phyloP scores from a whole-genome alignment of 768 basidiomycete genomes.

The Lyophyllum shimeji region DNA sequence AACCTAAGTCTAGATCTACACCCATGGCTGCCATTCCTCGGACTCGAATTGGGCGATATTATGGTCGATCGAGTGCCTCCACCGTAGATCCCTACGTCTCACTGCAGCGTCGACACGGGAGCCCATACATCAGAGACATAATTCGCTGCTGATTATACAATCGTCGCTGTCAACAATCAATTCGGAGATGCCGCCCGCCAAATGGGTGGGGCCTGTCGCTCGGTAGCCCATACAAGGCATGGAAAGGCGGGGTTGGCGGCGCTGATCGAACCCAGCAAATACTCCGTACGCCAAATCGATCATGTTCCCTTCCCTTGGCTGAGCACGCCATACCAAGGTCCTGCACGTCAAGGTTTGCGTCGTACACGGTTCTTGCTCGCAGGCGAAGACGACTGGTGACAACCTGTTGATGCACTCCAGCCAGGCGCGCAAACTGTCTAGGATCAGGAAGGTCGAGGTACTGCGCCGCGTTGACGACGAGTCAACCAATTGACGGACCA shows the following conservation, averaged over 20 bases:
- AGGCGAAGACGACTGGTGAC: too few relatives aligned
- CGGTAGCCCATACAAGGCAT: background rate
- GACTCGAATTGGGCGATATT: background rate
- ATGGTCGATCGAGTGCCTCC: background rate
- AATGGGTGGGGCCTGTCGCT: background rate
- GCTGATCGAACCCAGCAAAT: background rate
- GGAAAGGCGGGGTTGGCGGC: background rate
- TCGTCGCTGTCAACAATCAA: background rate
- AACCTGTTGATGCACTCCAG: too few relatives aligned
- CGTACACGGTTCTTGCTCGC: background rate
- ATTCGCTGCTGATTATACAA: background rate
- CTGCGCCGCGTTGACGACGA: too few relatives aligned
- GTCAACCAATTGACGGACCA: too few relatives aligned
- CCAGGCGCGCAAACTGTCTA: too few relatives aligned
- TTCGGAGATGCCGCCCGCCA: background rate
- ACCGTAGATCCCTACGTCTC: background rate
- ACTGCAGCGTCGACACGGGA: background rate
- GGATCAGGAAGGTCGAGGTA: too few relatives aligned
- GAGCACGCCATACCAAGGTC: background rate
- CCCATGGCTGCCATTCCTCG: background rate
- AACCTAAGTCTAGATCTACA: background rate
- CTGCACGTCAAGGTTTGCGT: background rate
- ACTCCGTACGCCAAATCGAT: background rate
- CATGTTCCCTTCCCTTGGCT: background rate
- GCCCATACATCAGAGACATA: background rate